A percentile compares a stretch with the other conserved stretches of the same genome.
Evolutionary conservation across 257 asterid genomes (phyloP).

Genomic region (Henckelia pumila): DNA sequence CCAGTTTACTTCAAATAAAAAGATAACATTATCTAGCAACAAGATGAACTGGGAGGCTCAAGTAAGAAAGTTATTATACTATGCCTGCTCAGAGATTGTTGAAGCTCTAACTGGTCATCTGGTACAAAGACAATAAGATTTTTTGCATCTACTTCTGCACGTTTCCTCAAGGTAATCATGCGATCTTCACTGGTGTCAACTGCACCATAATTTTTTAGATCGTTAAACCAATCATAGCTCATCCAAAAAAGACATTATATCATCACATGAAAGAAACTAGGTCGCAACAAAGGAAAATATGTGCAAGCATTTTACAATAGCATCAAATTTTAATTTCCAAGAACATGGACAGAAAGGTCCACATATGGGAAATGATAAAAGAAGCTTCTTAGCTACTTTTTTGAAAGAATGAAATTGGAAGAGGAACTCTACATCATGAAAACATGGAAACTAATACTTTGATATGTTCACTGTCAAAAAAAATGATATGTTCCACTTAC

Average conservation of each 20-base stretch:
- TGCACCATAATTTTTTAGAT: conserved; percentile 37
- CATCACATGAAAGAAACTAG: not conserved
- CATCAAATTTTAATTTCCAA: conserved; percentile 5
- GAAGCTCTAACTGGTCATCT: conserved; percentile 60
- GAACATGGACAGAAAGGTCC: conserved; percentile 15
- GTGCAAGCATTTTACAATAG: conserved; percentile 5
- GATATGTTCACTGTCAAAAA: no score
- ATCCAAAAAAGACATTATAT: conserved; percentile 13
- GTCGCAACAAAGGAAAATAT: conserved; percentile 11
- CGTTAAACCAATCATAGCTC: conserved; percentile 14
- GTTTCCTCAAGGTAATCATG: conserved; percentile 81
- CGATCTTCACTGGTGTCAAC: conserved; percentile 93
- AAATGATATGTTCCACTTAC: not conserved
- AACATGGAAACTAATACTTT: not conserved
- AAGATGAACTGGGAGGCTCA: conserved; percentile 14
- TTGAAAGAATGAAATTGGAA: conserved; percentile 3
- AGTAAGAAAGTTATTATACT: conserved; percentile 21
- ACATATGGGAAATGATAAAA: conserved; percentile 18
- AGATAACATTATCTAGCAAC: conserved; percentile 11
- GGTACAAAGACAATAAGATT: conserved; percentile 56
- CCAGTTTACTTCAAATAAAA: conserved; percentile 16
- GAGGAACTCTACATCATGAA: not conserved
- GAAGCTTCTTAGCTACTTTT: conserved; percentile 3
- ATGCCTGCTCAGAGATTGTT: conserved; percentile 85
- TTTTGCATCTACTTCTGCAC: conserved; percentile 87